These are phyloP conservation scores for Rusavskia elegans DNA, from an alignment of 495 filamentous ascomycete genomes.

Conservation along the genomic window DNA sequence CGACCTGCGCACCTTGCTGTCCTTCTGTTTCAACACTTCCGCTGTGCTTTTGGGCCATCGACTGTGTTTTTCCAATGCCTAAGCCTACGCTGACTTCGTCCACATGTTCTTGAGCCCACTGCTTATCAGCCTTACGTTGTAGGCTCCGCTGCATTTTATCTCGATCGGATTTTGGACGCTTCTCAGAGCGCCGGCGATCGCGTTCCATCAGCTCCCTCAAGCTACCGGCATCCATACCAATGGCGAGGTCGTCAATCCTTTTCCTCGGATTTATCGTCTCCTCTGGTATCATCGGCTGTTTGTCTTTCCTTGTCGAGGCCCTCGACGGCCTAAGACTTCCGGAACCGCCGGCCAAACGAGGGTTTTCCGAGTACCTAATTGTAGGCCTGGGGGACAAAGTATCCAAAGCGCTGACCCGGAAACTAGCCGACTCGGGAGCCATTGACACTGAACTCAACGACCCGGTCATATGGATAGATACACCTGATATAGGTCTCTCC, in stretches of 20 bases:
- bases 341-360: constrained; percentile 27
- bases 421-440: constrained; percentile 50
- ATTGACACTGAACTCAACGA: constrained; percentile 64
- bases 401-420: constrained; percentile 58
- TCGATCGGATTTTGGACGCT: constrained; percentile 53
- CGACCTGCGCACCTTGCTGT: neutral
- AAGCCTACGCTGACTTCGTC: constrained; percentile 20
- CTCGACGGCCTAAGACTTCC: constrained; percentile 23
- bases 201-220: constrained; percentile 73
- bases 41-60: neutral
- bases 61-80: neutral
- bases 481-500: constrained; percentile 50
- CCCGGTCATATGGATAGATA: constrained; percentile 54
- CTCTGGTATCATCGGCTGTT: constrained; percentile 38
- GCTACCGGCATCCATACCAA: constrained; percentile 64
- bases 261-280: constrained; percentile 51
- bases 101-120: constrained; percentile 21
- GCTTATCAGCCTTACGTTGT: constrained; percentile 52
- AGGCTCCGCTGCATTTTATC: constrained; percentile 54
- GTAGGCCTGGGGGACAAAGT: constrained; percentile 66
- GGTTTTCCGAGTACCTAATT: constrained; percentile 52
- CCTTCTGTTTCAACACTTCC: neutral
- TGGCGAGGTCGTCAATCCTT: constrained; percentile 64
- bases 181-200: constrained; percentile 61
- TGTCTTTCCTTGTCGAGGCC: constrained; percentile 24